These are phyloP conservation scores for Eucalyptus albens DNA, from an alignment of 345 rosid species.

Conservation along the genomic window DNA sequence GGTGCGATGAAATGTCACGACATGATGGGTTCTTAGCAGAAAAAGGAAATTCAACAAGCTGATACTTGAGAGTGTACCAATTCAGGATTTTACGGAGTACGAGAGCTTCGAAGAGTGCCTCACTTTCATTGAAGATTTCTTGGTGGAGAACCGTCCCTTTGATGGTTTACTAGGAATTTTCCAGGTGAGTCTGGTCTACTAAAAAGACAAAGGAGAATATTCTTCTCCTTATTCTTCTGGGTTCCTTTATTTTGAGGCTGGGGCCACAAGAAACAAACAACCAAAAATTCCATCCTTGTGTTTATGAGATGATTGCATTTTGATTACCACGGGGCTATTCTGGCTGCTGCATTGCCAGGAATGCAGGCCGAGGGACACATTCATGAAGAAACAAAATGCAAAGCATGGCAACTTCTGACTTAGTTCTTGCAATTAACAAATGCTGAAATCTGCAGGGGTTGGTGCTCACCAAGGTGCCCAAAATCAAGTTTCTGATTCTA, in stretches of 20 bases:
- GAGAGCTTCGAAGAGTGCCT: not conserved
- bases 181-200: no score
- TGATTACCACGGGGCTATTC: no score
- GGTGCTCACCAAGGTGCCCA: conserved; percentile 26
- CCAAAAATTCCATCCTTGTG: no score
- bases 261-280: not conserved
- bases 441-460: not conserved
- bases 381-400: not conserved
- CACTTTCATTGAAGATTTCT: no score
- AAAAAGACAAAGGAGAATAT: no score
- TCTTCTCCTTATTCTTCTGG: not conserved
- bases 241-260: not conserved
- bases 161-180: no score
- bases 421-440: not conserved
- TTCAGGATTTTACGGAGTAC: conserved; percentile 18
- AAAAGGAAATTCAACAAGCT: not conserved
- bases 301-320: no score
- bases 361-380: conserved; percentile 24
- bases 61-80: not conserved
- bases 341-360: conserved; percentile 33
- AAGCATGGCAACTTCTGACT: not conserved
- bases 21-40: not conserved
- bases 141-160: no score
- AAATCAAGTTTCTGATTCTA: conserved; percentile 37
- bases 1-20: not conserved